A percentile compares a stretch with the other conserved stretches of the same genome.
Evolutionary conservation across 2,329 filamentous ascomycete genomes (phyloP).

Genomic region (Aspergillus melleus): DNA sequence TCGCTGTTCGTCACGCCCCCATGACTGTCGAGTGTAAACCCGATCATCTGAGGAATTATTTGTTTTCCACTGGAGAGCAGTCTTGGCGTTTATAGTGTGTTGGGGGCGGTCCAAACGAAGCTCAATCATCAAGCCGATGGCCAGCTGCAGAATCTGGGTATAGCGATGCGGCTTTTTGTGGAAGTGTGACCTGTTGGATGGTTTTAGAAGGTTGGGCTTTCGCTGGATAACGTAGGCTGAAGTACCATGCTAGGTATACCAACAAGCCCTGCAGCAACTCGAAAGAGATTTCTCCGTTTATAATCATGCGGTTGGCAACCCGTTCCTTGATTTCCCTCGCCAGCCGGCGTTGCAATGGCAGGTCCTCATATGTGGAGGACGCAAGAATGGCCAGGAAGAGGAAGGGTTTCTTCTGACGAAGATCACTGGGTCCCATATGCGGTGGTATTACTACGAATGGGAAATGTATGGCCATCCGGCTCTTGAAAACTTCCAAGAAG

Average conservation of each 20-base stretch:
- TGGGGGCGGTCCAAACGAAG: conserved; percentile 30
- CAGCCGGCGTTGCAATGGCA: conserved; percentile 35
- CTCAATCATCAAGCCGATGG: conserved; percentile 37
- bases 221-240: background rate
- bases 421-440: conserved; percentile 21
- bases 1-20: conserved; percentile 44
- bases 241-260: conserved; percentile 37
- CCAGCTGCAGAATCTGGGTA: conserved; percentile 38
- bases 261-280: conserved; percentile 43
- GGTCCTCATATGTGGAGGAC: conserved; percentile 33
- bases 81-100: conserved; percentile 28
- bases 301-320: conserved; percentile 32
- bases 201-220: background rate
- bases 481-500: conserved; percentile 34
- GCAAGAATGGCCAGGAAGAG: conserved; percentile 36
- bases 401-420: conserved; percentile 35
- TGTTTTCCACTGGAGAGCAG: conserved; percentile 26
- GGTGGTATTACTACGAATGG: conserved; percentile 37
- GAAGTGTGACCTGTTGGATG: conserved; percentile 31
- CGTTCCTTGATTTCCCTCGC: conserved; percentile 31
- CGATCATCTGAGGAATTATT: conserved; percentile 12
- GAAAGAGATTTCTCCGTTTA: conserved; percentile 34
- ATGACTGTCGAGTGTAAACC: conserved; percentile 13
- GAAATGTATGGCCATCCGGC: conserved; percentile 38
- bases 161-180: conserved; percentile 33